Percentiles rank a stretch among this genome's conserved stretches.
Evolutionary conservation across 2,329 filamentous ascomycete species (phyloP).

Genomic region (Aspergillus sp.): DNA sequence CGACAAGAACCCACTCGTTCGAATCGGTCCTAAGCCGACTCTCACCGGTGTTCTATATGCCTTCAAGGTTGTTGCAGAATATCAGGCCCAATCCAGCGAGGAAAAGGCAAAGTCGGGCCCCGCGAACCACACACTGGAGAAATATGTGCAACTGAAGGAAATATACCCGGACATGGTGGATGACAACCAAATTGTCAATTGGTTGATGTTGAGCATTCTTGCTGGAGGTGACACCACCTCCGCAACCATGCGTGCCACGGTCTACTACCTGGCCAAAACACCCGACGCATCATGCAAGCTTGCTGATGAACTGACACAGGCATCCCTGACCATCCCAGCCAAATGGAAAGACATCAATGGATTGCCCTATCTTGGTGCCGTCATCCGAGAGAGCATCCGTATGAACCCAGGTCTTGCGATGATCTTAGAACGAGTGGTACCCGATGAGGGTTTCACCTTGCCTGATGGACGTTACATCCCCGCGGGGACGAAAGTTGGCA

Average conservation of each 20-base stretch:
- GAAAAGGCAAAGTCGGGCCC: slow-evolving; percentile 8
- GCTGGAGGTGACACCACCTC: slow-evolving; percentile 37
- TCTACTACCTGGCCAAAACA: slow-evolving; percentile 20
- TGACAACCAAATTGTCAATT: slow-evolving; percentile 33
- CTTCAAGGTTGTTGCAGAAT: slow-evolving; percentile 12
- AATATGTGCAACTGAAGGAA: slow-evolving; percentile 38
- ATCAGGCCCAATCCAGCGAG: slow-evolving; percentile 11
- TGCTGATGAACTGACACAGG: slow-evolving; percentile 10
- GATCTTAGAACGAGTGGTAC: slow-evolving; percentile 48
- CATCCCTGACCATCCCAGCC: slow-evolving; percentile 9
- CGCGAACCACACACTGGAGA: slow-evolving; percentile 33
- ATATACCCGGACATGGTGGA: slow-evolving; percentile 29
- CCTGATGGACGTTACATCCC: slow-evolving; percentile 30
- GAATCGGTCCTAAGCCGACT: slow-evolving; percentile 16
- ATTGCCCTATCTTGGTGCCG: slow-evolving; percentile 45
- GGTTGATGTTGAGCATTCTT: slow-evolving; percentile 28
- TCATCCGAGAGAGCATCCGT: slow-evolving; percentile 49
- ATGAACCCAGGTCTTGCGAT: slow-evolving; percentile 47
- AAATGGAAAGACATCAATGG: slow-evolving; percentile 15
- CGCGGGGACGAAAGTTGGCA: slow-evolving; percentile 12
- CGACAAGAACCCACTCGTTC: slow-evolving; percentile 25
- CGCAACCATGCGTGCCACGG: slow-evolving; percentile 24
- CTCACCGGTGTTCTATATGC: not conserved
- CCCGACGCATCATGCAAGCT: slow-evolving; percentile 11
- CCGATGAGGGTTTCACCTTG: slow-evolving; percentile 25